phyloP scores from a whole-genome alignment of 495 filamentous ascomycete species.

The Daldinia vernicosa region DNA sequence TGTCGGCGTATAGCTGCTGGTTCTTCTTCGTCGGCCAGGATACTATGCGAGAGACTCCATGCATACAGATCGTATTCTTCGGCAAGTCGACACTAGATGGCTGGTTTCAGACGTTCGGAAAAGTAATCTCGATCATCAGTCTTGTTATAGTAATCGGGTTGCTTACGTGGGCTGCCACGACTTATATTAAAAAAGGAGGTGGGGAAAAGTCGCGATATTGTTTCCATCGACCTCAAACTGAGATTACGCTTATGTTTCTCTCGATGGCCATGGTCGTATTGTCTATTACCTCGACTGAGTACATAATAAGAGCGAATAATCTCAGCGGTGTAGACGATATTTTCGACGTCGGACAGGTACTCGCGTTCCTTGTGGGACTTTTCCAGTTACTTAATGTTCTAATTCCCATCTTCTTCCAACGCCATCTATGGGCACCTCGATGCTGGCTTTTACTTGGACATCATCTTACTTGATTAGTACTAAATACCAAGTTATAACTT shows the following conservation, averaged over 20 bases:
- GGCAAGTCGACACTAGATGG: slow-evolving; percentile 21
- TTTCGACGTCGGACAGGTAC: slow-evolving; percentile 22
- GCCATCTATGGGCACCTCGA: slow-evolving; percentile 15
- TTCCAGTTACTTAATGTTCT: slow-evolving; percentile 22
- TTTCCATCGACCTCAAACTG: slow-evolving; percentile 18
- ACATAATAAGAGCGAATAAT: slow-evolving; percentile 29
- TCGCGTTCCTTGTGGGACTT: slow-evolving; percentile 31
- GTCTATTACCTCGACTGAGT: slow-evolving; percentile 27
- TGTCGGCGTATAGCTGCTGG: slow-evolving; percentile 37
- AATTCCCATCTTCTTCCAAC: slow-evolving; percentile 13
- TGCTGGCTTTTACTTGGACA: slow-evolving; percentile 28
- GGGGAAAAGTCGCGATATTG: background rate
- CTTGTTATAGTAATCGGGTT: slow-evolving; percentile 7
- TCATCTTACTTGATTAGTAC: slow-evolving; percentile 7
- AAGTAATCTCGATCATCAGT: slow-evolving; percentile 9
- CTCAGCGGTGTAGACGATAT: slow-evolving; percentile 17
- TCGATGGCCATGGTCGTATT: slow-evolving; percentile 27
- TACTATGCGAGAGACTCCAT: slow-evolving; percentile 11
- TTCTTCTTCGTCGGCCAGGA: slow-evolving; percentile 34
- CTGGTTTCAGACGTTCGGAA: slow-evolving; percentile 35
- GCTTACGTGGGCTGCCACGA: slow-evolving; percentile 13
- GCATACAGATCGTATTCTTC: slow-evolving; percentile 25
- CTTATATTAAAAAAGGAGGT: background rate
- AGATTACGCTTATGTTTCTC: slow-evolving; percentile 28
- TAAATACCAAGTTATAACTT: background rate